Percentiles rank a stretch among this genome's conserved stretches.
Conservation (phyloP, 139 green algal species). For the Auxenochlorella pyrenoidosa region DNA sequence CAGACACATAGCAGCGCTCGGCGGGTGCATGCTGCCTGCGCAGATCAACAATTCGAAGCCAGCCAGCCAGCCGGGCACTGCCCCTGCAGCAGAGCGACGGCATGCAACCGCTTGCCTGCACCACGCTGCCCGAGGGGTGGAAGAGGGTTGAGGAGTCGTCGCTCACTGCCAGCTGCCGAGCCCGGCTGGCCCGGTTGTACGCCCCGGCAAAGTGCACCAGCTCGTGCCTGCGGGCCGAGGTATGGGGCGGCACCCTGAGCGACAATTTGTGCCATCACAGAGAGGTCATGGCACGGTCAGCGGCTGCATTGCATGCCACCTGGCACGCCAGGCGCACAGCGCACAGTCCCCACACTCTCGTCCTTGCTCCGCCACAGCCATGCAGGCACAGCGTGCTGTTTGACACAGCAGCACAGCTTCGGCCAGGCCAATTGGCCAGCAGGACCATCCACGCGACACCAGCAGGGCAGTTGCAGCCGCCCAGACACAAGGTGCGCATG, state of each 20-base stretch:
- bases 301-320: too few relatives aligned
- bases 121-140: slow-evolving; percentile 70
- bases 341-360: too few relatives aligned
- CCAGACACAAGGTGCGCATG: not conserved
- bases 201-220: slow-evolving; percentile 76
- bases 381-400: too few relatives aligned
- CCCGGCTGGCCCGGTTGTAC: slow-evolving; percentile 62
- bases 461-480: not conserved
- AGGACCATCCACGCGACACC: not conserved
- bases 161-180: slow-evolving; percentile 69
- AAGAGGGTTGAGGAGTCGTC: slow-evolving; percentile 76
- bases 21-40: too few relatives aligned
- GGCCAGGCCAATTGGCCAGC: not conserved
- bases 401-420: not conserved
- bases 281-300: too few relatives aligned
- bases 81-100: too few relatives aligned
- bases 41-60: too few relatives aligned
- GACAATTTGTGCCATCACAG: not conserved
- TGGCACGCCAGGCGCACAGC: too few relatives aligned
- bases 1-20: too few relatives aligned
- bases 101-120: slow-evolving; percentile 38
- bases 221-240: slow-evolving; percentile 46
- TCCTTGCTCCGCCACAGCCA: too few relatives aligned
- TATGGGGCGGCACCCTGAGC: too few relatives aligned
- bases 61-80: too few relatives aligned